Evolutionary conservation across 768 basidiomycete genomes (phyloP).

Genomic region (Termitomyces eurrhizus): DNA sequence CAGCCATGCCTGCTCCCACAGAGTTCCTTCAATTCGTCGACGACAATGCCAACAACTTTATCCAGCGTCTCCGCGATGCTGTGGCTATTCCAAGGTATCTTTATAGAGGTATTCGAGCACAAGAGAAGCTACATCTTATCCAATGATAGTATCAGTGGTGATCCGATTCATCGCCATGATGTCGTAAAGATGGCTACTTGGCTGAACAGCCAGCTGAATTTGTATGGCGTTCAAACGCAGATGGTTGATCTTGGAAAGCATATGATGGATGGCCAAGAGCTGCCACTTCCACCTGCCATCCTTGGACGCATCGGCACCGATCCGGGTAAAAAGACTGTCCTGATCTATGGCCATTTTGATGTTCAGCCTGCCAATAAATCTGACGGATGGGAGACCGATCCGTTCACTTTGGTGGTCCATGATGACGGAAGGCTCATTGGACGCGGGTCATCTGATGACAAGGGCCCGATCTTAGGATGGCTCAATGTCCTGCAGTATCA

Average conservation of each 20-base stretch:
- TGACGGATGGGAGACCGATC: conserved; percentile 89
- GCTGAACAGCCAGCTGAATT: conserved; percentile 68
- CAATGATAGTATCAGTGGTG: conserved; percentile 57
- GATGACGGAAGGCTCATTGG: conserved; percentile 65
- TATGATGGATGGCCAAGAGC: conserved; percentile 54
- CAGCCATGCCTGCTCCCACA: conserved; percentile 43
- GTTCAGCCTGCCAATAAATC: conserved; percentile 71
- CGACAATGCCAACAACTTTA: conserved; percentile 65
- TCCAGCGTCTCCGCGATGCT: conserved; percentile 74
- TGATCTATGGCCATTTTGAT: conserved; percentile 94
- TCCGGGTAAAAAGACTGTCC: conserved; percentile 87
- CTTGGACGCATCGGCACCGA: conserved; percentile 81
- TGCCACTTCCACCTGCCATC: conserved; percentile 79
- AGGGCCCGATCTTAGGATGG: conserved; percentile 88
- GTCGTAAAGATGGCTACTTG: conserved; percentile 86
- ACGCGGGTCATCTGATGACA: conserved; percentile 88
- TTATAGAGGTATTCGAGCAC: conserved; percentile 2
- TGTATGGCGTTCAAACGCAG: conserved; percentile 76
- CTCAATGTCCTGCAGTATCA: conserved; percentile 89
- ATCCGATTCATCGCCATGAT: conserved; percentile 66
- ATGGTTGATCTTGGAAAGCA: conserved; percentile 78
- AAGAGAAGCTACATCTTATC: neutral
- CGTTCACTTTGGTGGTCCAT: conserved; percentile 64
- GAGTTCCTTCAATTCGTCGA: conserved; percentile 58
- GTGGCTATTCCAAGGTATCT: conserved; percentile 77